A percentile compares a stretch with the other conserved stretches of the same genome.
These are phyloP conservation scores for Nosema bombycis DNA, from an alignment of 371 early-diverging fungal species.

Conservation along the genomic window DNA sequence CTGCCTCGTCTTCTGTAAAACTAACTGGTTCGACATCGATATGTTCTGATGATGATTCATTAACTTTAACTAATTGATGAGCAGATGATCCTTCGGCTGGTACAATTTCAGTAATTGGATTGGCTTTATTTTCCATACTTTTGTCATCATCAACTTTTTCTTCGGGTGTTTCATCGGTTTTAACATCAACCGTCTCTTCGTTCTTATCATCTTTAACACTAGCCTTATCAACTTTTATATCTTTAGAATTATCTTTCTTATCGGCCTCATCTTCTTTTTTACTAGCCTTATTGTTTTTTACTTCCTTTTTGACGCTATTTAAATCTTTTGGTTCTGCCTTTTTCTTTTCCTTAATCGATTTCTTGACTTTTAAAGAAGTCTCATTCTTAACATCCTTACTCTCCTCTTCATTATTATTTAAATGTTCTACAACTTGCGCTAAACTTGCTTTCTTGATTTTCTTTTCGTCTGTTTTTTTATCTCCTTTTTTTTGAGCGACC, in stretches of 20 bases:
- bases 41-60: no score
- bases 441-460: slow-evolving; percentile 12
- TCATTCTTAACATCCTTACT: neutral
- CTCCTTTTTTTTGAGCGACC: neutral
- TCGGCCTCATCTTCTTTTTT: neutral
- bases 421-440: slow-evolving; percentile 13
- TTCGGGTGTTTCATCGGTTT: neutral
- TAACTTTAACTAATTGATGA: neutral
- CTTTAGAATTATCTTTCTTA: neutral
- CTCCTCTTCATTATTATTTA: slow-evolving; percentile 10
- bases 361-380: neutral
- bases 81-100: neutral
- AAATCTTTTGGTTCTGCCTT: neutral
- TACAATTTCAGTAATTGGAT: neutral
- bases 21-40: no score
- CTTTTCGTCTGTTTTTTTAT: slow-evolving; percentile 7
- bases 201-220: neutral
- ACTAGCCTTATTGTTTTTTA: neutral
- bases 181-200: neutral
- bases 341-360: neutral
- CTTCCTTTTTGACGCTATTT: neutral
- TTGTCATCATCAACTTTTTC: neutral
- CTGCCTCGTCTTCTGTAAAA: no score
- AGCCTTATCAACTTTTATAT: neutral
- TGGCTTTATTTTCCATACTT: neutral